Evolutionary conservation across 2,329 filamentous ascomycete genomes (phyloP).

Genomic region (Ascochyta viciae-villosae): DNA sequence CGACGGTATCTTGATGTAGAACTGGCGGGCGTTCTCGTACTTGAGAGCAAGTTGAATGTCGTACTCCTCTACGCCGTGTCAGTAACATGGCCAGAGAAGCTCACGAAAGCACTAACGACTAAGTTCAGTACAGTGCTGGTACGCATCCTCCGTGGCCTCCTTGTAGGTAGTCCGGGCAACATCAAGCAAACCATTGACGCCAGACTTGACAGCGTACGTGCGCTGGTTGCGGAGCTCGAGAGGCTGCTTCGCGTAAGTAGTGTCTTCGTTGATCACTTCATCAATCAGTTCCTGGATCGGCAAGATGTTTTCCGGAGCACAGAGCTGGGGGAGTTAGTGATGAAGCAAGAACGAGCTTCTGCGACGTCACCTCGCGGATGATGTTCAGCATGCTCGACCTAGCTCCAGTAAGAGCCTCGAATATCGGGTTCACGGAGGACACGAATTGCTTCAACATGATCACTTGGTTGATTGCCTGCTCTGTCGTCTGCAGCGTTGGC

Average conservation of each 20-base stretch:
- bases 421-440: conserved; percentile 69
- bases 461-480: conserved; percentile 85
- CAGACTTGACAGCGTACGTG: conserved; percentile 87
- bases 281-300: conserved; percentile 71
- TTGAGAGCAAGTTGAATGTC: conserved; percentile 70
- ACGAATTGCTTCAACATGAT: conserved; percentile 87
- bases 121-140: conserved; percentile 72
- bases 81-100: conserved; percentile 1
- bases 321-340: conserved; percentile 58
- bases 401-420: conserved; percentile 70
- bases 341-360: neutral
- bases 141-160: conserved; percentile 80
- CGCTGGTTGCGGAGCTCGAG: conserved; percentile 89
- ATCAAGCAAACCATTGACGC: conserved; percentile 84
- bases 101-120: conserved; percentile 59
- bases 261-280: conserved; percentile 78
- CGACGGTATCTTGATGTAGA: conserved; percentile 73
- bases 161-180: conserved; percentile 89
- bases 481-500: conserved; percentile 70
- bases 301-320: conserved; percentile 67
- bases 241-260: conserved; percentile 76
- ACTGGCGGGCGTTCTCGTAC: conserved; percentile 79
- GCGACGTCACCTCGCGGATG: conserved; percentile 64
- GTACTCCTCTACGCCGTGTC: conserved; percentile 52
- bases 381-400: conserved; percentile 69